Percentiles rank a stretch among this genome's conserved stretches.
These are phyloP conservation scores for Echites panduratus DNA, from an alignment of 257 asterid species.

Conservation along the genomic window DNA sequence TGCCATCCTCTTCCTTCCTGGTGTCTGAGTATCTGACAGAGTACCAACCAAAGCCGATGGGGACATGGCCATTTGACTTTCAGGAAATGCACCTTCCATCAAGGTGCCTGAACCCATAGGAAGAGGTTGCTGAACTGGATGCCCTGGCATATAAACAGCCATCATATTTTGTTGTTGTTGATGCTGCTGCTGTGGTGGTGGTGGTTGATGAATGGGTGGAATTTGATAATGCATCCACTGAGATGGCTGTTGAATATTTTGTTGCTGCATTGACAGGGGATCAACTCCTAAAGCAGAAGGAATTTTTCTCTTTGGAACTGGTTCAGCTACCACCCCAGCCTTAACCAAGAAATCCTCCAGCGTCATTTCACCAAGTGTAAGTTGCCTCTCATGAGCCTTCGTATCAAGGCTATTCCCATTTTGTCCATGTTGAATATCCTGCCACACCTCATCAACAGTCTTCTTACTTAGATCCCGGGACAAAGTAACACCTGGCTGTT, in stretches of 20 bases:
- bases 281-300: conserved; percentile 36
- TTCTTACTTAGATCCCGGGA: conserved; percentile 71
- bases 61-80: conserved; percentile 50
- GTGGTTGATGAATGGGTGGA: conserved; percentile 36
- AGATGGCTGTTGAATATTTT: conserved; percentile 26
- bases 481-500: conserved; percentile 40
- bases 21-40: conserved; percentile 61
- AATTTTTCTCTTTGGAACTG: conserved; percentile 26
- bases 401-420: conserved; percentile 44
- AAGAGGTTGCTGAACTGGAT: conserved; percentile 45
- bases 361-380: conserved; percentile 77
- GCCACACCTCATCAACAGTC: conserved; percentile 98
- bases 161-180: conserved; percentile 27
- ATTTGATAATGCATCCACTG: conserved; percentile 69
- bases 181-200: conserved; percentile 17
- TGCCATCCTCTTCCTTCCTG: conserved; percentile 63
- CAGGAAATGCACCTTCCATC: conserved; percentile 47
- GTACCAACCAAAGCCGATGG: conserved; percentile 60
- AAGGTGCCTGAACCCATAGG: conserved; percentile 43
- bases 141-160: conserved; percentile 52
- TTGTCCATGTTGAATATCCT: conserved; percentile 69
- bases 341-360: conserved; percentile 89
- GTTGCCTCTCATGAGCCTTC: conserved; percentile 34
- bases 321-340: conserved; percentile 84
- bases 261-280: conserved; percentile 30